Evolutionary conservation across 495 filamentous ascomycete species (phyloP), one percentile per base, ranked within the genome.

Genomic region (Penicillium canescens): DNA sequence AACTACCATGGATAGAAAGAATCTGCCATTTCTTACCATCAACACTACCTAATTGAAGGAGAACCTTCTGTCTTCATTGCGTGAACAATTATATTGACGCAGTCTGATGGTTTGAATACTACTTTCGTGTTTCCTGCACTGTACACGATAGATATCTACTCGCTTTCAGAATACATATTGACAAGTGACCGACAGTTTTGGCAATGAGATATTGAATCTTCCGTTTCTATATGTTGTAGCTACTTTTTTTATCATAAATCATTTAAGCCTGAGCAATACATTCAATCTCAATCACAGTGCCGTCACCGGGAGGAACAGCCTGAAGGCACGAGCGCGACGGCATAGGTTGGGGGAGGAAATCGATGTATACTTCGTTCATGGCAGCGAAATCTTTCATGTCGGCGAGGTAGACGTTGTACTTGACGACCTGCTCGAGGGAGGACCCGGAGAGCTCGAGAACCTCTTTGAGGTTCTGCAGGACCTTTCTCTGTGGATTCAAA

Each of bases 361-460:
- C 62, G 52, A 68, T 66, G 53, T 83, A 86, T 0, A 72, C 80
- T 49, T 74, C 71, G 56, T 85, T 88, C 80, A 89, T 82, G 38
- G 82, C 79, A 2, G 75, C 76, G 47, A 89, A 90, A 57, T 87
- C 80, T 50, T 80, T 79, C 86, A 90, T 89, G 46, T 79, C 80
- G 10, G 81, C 78, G 23, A 90, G 71, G 69, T 86, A 90, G 51
- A 88, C 81, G 54, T 82, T 86, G 65, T 82, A 80, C 62, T 89
- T 88, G 52, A 89, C 80, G 4, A 88, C 86, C 52, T 85, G 82
- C 46, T 78, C 70, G 13, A 88, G 67, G 14, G 69, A 73, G 13
- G 82, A 85, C 12, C 83, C 83, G 2, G 85, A 79, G 14, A 82
- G 83, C 52, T 82, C 77, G 34, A 90, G 78, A 8, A 89, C 80